Conservation (phyloP, 2,329 filamentous ascomycete species). For the Trichoderma sp. region DNA sequence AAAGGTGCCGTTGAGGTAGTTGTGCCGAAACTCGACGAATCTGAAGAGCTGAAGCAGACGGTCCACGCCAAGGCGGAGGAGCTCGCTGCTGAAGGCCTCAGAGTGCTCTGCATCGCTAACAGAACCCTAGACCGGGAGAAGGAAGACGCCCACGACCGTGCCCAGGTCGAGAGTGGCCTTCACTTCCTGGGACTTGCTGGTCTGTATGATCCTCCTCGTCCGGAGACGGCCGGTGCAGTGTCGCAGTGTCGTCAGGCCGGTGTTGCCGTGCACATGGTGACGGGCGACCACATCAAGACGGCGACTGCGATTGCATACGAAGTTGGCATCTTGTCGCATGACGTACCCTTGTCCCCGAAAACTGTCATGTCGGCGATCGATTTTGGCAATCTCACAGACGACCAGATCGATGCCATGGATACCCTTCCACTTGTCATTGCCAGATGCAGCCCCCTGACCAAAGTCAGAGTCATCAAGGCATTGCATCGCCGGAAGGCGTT, state of each 20-base stretch:
- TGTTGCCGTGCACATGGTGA: constrained; percentile 67
- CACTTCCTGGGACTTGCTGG: constrained; percentile 68
- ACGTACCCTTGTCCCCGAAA: constrained; percentile 37
- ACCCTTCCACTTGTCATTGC: constrained; percentile 65
- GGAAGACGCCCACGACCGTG: constrained; percentile 46
- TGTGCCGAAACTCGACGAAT: constrained; percentile 48
- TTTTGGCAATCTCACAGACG: constrained; percentile 61
- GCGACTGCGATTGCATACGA: constrained; percentile 64
- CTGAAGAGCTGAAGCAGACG: constrained; percentile 44
- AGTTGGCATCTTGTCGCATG: constrained; percentile 55
- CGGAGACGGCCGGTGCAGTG: constrained; percentile 62
- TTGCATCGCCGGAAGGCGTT: constrained; percentile 65
- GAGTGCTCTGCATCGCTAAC: constrained; percentile 64
- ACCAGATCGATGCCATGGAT: constrained; percentile 60
- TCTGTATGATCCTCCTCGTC: constrained; percentile 68
- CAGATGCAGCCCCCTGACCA: constrained; percentile 66
- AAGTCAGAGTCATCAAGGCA: constrained; percentile 74
- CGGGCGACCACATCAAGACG: constrained; percentile 66
- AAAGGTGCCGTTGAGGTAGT: constrained; percentile 60
- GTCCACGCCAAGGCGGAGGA: constrained; percentile 51
- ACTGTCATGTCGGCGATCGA: constrained; percentile 60
- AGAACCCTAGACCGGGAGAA: constrained; percentile 40
- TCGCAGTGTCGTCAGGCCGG: constrained; percentile 58
- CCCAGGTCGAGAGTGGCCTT: constrained; percentile 54
- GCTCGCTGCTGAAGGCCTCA: constrained; percentile 61